Base-by-base conservation (phyloP, 192 early-diverging fungal genomes). In the Mortierella antarctica region DNA sequence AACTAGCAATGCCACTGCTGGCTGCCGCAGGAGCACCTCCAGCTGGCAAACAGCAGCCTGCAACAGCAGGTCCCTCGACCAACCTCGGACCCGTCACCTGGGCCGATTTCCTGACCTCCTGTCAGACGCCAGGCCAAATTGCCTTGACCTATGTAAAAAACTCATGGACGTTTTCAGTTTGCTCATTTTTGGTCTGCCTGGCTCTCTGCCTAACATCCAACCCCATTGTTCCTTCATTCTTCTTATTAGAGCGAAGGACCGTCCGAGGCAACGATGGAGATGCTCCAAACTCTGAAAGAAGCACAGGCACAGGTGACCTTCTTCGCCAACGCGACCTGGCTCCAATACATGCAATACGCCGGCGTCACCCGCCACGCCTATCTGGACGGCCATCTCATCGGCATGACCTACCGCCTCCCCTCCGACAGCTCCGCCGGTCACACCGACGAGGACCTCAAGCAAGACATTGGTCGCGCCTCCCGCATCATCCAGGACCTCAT, bases 271-370 rank as follows among this genome's bases (percentile, higher is more conserved):
- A 87, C 86, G 7, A 78, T 85, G 58, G 83, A 85, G 49, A 83
- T 87, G 48, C 75, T 87, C 12, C 82, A 87, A 42, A 82, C 76
- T 6, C 65, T 87, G 12, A 85, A 87, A 49, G 78, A 82, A 39
- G 73, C 70, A 20, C 71, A 85, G 31, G 86, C 84, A 4, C 74
- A 68, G 20, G 86, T 83, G 21, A 84, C 71, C 39, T 87, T 85
- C 73, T 87, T 87, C 62, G 77, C 85, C 2, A 87, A 87, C 65
- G 86, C 86, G 14, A 85, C 84, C 40, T 87, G 86, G 86, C 65
- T 87, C 3, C 85, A 87, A 58, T 85, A 84, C 53, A 84, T 85
- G 66, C 86, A 85, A 65, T 87, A 87, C 52, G 84, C 84, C 13
- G 83, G 83, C 57, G 85, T 87, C 44, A 69, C 85, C 44, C 84